These are phyloP conservation scores for Candida caryicola DNA, from an alignment of 805 yeast species.

Conservation along the genomic window DNA sequence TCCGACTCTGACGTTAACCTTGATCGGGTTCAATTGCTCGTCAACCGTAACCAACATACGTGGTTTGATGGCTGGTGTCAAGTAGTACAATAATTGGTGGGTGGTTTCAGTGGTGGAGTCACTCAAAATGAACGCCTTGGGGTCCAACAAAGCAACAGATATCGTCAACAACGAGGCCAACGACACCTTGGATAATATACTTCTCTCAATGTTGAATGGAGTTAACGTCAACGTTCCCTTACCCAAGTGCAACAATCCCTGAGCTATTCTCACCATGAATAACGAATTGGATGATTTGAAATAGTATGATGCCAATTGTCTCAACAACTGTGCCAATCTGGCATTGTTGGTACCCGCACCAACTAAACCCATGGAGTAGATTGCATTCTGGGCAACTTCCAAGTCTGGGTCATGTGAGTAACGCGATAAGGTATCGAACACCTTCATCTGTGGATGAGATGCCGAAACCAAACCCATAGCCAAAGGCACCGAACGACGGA, in stretches of 20 bases:
- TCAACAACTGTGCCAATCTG: constrained; percentile 88
- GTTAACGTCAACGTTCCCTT: constrained; percentile 90
- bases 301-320: constrained; percentile 93
- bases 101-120: constrained; percentile 48
- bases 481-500: constrained; percentile 91
- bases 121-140: constrained; percentile 73
- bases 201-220: constrained; percentile 87
- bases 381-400: constrained; percentile 92
- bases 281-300: constrained; percentile 85
- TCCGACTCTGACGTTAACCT: constrained; percentile 96
- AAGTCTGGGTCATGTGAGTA: constrained; percentile 94
- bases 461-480: constrained; percentile 97
- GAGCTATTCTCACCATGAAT: constrained; percentile 91
- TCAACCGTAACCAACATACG: constrained; percentile 91
- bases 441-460: constrained; percentile 94
- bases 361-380: constrained; percentile 94
- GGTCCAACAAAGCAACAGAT: constrained; percentile 79
- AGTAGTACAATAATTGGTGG: constrained; percentile 79
- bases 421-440: constrained; percentile 91
- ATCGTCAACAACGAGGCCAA: constrained; percentile 87
- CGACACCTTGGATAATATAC: constrained; percentile 81
- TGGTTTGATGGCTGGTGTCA: constrained; percentile 88
- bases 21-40: constrained; percentile 84
- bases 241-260: constrained; percentile 92
- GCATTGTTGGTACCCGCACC: constrained; percentile 99